Base-by-base conservation (phyloP, 352 stramenopile genomes). In the Thalassiosira mediterranea region DNA sequence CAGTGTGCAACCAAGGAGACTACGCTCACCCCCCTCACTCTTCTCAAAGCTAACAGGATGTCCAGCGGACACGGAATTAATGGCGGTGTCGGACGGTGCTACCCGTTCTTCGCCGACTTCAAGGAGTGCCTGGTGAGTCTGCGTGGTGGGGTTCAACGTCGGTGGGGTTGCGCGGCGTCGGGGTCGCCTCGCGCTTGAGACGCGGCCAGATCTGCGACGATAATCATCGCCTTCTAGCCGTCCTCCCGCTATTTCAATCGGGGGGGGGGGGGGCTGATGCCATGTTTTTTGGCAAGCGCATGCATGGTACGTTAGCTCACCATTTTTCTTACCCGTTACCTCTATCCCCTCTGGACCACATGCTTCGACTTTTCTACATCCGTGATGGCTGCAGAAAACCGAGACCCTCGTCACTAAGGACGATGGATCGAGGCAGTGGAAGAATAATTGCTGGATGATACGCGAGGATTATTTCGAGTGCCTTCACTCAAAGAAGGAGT, bases 391-490 rank as follows among this genome's bases (percentile, higher is more conserved):
- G 44, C 59, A 74, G 61, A 73, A 79, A 69, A 74, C 62, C 4
- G 70, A 79, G 51, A 49, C 19, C 25, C 21, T 73, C n/a, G 32
- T 38, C 26, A 68, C 67, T 25, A 44, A 76, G 32, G 47, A 64
- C n/a, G 61, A 69, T 57, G 47, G 47, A 2, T 51, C 56, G 49
- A 74, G 79, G 95, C 92, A 95, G 91, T 77, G 88, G 66, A 75
- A 81, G 46, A 96, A 81, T 93, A 90, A 59, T 69, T 97, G 93
- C 79, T 84, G 77, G 79, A 88, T 94, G 86, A 79, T 95, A 76
- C 91, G 96, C 13, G 93, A 97, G 66, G 95, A 98, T 88, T 98
- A 98, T 75, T 89, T 98, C 57, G 95, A 98, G 84, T 98, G 95
- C 71, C 84, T 98, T 61, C 95, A 98, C 84, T 92, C 96, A 86